These are phyloP conservation scores for Immersiporthe knoxdaviesiana DNA, from an alignment of 2,329 filamentous ascomycete species.

Conservation along the genomic window DNA sequence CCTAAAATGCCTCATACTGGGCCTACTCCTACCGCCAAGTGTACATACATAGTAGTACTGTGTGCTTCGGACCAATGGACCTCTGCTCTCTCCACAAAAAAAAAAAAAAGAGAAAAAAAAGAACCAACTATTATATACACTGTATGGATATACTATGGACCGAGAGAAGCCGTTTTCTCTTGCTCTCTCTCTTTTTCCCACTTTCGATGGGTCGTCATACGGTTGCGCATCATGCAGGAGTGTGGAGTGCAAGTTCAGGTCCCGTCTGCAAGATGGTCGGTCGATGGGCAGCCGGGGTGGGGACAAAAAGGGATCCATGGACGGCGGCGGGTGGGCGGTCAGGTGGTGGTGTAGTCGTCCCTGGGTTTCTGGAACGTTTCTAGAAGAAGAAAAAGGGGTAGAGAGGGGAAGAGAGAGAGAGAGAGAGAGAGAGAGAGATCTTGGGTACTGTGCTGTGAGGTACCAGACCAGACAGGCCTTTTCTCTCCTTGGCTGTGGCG, in stretches of 20 bases:
- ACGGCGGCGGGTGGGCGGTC: not conserved
- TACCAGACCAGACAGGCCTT: not conserved
- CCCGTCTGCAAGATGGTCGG: constrained; percentile 2
- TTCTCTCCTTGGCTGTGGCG: not conserved
- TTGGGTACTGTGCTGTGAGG: too few relatives aligned
- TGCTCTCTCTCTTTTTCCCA: not conserved
- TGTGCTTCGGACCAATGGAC: too few relatives aligned
- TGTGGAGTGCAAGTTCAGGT: constrained; percentile 3
- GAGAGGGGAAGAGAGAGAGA: not conserved
- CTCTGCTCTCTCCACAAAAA: not conserved
- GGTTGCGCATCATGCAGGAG: constrained; percentile 7
- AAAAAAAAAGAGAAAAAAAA: not conserved
- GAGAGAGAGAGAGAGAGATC: not conserved
- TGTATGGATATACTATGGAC: constrained; percentile 1
- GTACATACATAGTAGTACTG: too few relatives aligned
- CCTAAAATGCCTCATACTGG: not conserved
- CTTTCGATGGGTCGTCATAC: not conserved
- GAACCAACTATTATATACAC: not conserved
- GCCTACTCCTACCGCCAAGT: too few relatives aligned
- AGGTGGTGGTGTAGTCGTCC: not conserved
- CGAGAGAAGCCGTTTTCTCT: not conserved
- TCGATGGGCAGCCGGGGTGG: not conserved
- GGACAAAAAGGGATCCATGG: not conserved
- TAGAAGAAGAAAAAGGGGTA: not conserved
- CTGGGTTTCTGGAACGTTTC: constrained; percentile 2